A percentile compares a stretch with the other conserved stretches of the same genome.
phyloP scores from a whole-genome alignment of 1,139 yeast species.

The Neolecta irregularis region DNA sequence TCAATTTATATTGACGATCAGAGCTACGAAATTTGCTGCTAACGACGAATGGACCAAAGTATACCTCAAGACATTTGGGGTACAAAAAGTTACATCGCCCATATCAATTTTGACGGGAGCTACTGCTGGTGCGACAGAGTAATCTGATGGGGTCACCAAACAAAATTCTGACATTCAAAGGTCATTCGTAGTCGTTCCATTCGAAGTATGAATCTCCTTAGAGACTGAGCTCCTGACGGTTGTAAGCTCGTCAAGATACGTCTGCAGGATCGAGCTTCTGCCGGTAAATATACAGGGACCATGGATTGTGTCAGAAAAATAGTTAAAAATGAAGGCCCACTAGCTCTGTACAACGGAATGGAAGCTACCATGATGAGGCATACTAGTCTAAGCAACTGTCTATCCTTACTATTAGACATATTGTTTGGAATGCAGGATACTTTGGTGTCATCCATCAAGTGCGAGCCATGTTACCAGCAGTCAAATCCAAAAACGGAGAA shows the following conservation, averaged over 20 bases:
- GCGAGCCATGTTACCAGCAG: slow-evolving; percentile 61
- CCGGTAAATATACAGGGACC: slow-evolving; percentile 57
- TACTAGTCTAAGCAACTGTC: neutral
- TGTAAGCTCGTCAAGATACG: slow-evolving; percentile 25
- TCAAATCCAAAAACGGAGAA: slow-evolving; percentile 52
- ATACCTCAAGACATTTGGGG: slow-evolving; percentile 59
- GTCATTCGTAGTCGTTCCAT: slow-evolving; percentile 90
- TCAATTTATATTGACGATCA: slow-evolving; percentile 15
- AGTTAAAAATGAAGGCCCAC: slow-evolving; percentile 54
- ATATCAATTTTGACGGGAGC: slow-evolving; percentile 90
- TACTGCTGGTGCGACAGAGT: slow-evolving; percentile 91
- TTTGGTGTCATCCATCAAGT: slow-evolving; percentile 89
- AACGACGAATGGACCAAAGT: slow-evolving; percentile 92
- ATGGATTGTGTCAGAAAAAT: slow-evolving; percentile 66
- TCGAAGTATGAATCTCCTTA: slow-evolving; percentile 31
- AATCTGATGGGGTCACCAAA: neutral
- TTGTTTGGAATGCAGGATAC: slow-evolving; percentile 95
- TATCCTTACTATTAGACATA: slow-evolving; percentile 30
- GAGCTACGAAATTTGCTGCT: slow-evolving; percentile 96
- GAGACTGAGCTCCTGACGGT: slow-evolving; percentile 11
- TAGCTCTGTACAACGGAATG: slow-evolving; percentile 83
- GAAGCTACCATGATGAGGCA: slow-evolving; percentile 92
- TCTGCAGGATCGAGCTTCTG: slow-evolving; percentile 72
- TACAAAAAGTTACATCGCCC: slow-evolving; percentile 57
- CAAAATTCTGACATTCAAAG: neutral